phyloP scores from a whole-genome alignment of 345 rosid genomes.

The Salix dunnii region DNA sequence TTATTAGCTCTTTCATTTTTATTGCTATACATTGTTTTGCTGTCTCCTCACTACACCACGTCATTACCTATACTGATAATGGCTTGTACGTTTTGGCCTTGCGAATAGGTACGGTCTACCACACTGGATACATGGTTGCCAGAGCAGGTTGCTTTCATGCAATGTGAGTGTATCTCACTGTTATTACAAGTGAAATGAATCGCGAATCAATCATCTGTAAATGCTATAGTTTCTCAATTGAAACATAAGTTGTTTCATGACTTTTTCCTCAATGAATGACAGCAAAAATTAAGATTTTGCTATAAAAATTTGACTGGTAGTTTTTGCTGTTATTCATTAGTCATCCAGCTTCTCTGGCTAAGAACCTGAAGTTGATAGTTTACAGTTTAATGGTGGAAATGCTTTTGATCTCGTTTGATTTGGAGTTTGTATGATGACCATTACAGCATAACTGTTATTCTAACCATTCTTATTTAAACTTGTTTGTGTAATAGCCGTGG shows the following conservation, averaged over 20 bases:
- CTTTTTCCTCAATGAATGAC: no score
- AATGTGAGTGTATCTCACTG: constrained; percentile 17
- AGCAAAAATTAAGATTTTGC: no score
- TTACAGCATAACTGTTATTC: background rate
- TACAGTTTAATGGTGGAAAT: background rate
- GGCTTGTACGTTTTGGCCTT: background rate
- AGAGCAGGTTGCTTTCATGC: constrained; percentile 30
- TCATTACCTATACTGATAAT: background rate
- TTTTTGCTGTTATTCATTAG: background rate
- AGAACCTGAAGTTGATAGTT: background rate
- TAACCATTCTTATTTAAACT: background rate
- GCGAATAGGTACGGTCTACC: constrained; percentile 23
- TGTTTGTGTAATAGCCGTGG: constrained; percentile 11
- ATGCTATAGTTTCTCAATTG: background rate
- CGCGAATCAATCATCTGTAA: background rate
- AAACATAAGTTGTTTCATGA: background rate
- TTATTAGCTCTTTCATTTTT: background rate
- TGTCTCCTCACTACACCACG: background rate
- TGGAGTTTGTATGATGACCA: background rate
- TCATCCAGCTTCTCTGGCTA: background rate
- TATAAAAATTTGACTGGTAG: background rate
- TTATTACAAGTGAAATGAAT: background rate
- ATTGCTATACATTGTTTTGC: background rate
- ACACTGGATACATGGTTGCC: constrained; percentile 34
- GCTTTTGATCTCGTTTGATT: background rate